These are phyloP conservation scores for Polyporus tsugae DNA, from an alignment of 1,284 basidiomycete species.

Conservation along the genomic window DNA sequence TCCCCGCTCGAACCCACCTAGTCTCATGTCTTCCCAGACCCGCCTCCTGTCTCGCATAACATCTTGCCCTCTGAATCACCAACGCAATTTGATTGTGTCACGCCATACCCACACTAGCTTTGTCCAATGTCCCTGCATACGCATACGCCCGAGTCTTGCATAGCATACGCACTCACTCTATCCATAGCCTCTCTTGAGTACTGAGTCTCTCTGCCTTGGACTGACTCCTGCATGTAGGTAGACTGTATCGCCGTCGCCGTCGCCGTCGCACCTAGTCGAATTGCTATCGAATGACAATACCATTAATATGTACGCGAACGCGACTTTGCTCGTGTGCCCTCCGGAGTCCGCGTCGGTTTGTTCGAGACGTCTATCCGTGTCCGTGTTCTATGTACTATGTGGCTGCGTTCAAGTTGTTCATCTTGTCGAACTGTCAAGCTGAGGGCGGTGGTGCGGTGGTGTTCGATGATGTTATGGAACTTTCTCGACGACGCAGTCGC, in stretches of 20 bases:
- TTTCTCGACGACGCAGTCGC: no score
- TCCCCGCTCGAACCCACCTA: not conserved
- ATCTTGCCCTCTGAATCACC: slow-evolving; percentile 1
- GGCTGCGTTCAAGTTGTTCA: no score
- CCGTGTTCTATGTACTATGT: not conserved
- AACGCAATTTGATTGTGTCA: slow-evolving; percentile 22
- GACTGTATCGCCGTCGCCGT: slow-evolving; percentile 29
- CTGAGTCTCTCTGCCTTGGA: slow-evolving; percentile 11
- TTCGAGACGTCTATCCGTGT: not conserved
- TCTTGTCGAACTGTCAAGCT: no score
- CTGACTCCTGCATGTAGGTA: slow-evolving; percentile 26
- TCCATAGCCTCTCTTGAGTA: slow-evolving; percentile 20
- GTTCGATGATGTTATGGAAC: no score
- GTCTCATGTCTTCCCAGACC: slow-evolving; percentile 1
- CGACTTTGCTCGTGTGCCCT: not conserved
- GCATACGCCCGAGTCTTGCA: slow-evolving; percentile 13
- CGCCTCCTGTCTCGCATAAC: not conserved
- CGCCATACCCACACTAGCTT: slow-evolving; percentile 23
- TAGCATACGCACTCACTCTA: slow-evolving; percentile 27
- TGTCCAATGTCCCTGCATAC: slow-evolving; percentile 18
- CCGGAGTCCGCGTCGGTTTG: not conserved
- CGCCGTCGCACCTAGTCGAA: slow-evolving; percentile 19
- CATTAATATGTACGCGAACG: slow-evolving; percentile 16
- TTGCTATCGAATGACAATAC: slow-evolving; percentile 30
- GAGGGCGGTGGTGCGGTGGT: no score